Evolutionary conservation across 108 stramenopile species (phyloP).

Genomic region (Licmophora abbreviata): DNA sequence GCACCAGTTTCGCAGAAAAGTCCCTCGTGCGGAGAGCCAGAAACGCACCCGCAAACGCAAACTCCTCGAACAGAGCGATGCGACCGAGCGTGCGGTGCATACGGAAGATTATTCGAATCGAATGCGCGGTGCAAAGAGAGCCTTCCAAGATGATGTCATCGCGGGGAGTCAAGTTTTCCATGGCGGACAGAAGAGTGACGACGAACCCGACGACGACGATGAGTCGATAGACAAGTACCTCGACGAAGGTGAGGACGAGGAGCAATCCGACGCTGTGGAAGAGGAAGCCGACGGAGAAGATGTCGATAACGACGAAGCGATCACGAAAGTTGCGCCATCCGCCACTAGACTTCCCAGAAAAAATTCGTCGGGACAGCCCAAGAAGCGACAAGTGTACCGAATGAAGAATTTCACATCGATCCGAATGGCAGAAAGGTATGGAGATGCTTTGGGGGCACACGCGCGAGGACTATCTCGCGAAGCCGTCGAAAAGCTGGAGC

Average conservation of each 20-base stretch:
- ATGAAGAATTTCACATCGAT: slow-evolving; percentile 63
- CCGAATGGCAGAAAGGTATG: slow-evolving; percentile 63
- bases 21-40: slow-evolving; percentile 33
- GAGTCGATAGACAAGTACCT: slow-evolving; percentile 24
- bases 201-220: slow-evolving; percentile 8
- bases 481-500: slow-evolving; percentile 58
- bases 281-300: slow-evolving; percentile 14
- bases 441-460: slow-evolving; percentile 71
- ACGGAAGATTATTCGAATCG: slow-evolving; percentile 18
- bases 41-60: slow-evolving; percentile 54
- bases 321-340: background rate
- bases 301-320: slow-evolving; percentile 6
- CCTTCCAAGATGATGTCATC: slow-evolving; percentile 48
- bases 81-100: background rate
- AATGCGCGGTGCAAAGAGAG: slow-evolving; percentile 50
- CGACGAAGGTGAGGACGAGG: slow-evolving; percentile 13
- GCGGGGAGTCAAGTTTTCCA: slow-evolving; percentile 31
- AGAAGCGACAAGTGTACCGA: slow-evolving; percentile 43
- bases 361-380: slow-evolving; percentile 4
- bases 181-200: background rate
- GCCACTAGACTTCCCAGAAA: background rate
- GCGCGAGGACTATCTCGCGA: slow-evolving; percentile 47
- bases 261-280: slow-evolving; percentile 26
- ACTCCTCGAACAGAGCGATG: slow-evolving; percentile 42
- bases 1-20: slow-evolving; percentile 25